phyloP scores from a whole-genome alignment of 2,329 filamentous ascomycete genomes.

The Apiospora hydei region DNA sequence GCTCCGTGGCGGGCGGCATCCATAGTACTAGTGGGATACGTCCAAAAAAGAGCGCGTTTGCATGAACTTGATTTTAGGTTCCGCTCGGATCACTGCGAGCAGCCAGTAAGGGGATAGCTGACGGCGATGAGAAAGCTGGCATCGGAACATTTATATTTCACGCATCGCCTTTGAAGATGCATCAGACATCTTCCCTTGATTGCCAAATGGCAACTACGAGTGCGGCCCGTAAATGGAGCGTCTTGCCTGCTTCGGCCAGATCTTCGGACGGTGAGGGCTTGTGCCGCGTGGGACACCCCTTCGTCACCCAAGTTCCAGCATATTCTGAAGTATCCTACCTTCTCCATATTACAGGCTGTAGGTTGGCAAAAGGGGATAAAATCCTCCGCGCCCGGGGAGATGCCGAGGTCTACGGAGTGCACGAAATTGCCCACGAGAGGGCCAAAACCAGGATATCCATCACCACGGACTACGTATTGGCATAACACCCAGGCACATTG shows the following conservation, averaged over 20 bases:
- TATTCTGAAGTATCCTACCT: not conserved
- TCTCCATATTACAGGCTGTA: not conserved
- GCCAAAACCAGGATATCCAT: not conserved
- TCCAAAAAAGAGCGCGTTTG: not conserved
- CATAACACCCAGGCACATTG: not conserved
- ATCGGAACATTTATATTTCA: not conserved
- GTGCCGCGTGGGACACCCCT: not conserved
- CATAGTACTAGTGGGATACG: not conserved
- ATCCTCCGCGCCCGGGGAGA: not conserved
- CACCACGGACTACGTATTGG: not conserved
- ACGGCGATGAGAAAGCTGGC: not conserved
- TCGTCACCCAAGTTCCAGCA: not conserved
- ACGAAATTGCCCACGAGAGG: not conserved
- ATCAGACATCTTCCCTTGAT: not conserved
- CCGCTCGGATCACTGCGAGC: not conserved
- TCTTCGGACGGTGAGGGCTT: not conserved
- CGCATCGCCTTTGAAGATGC: not conserved
- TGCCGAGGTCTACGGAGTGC: not conserved
- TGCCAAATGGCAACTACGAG: not conserved
- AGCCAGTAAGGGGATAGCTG: not conserved
- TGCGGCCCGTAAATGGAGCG: not conserved
- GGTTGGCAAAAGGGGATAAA: not conserved
- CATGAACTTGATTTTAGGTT: slow-evolving; percentile 13
- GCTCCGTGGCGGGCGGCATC: not conserved
- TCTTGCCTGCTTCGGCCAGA: not conserved